Percentiles rank a stretch among this genome's conserved stretches.
Evolutionary conservation across 768 basidiomycete genomes (phyloP).

Genomic region (Naganishia friedmannii): DNA sequence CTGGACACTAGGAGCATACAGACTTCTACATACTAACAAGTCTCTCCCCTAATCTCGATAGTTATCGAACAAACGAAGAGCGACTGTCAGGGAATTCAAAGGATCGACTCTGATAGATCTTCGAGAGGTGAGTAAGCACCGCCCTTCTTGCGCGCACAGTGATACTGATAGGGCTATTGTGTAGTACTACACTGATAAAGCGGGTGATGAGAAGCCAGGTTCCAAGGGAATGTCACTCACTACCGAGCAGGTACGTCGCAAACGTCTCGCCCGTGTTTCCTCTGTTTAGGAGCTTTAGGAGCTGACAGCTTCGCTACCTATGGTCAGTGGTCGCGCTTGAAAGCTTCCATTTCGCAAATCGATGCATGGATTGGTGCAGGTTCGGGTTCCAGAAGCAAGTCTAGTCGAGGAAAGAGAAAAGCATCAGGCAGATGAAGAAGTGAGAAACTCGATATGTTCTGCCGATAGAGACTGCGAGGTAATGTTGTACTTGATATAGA

Average conservation of each 20-base stretch:
- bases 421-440: constrained; percentile 3
- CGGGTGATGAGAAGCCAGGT: constrained; percentile 47
- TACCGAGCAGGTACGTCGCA: constrained; percentile 44
- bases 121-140: constrained; percentile 40
- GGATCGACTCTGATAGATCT: constrained; percentile 46
- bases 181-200: constrained; percentile 48
- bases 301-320: neutral
- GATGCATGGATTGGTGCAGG: constrained; percentile 10
- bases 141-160: neutral
- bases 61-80: constrained; percentile 39
- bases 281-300: too few species aligned
- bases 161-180: neutral
- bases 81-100: constrained; percentile 46
- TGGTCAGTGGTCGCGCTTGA: neutral
- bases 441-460: neutral
- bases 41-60: neutral
- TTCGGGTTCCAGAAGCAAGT: neutral
- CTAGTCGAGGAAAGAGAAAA: constrained; percentile 1
- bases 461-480: neutral
- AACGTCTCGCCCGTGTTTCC: too few species aligned
- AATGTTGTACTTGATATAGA: neutral
- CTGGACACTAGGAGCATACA: neutral
- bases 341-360: constrained; percentile 13
- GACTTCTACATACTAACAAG: neutral
- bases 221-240: constrained; percentile 45